Base-by-base conservation (phyloP, 495 filamentous ascomycete species). In the Penicillium angulare region DNA sequence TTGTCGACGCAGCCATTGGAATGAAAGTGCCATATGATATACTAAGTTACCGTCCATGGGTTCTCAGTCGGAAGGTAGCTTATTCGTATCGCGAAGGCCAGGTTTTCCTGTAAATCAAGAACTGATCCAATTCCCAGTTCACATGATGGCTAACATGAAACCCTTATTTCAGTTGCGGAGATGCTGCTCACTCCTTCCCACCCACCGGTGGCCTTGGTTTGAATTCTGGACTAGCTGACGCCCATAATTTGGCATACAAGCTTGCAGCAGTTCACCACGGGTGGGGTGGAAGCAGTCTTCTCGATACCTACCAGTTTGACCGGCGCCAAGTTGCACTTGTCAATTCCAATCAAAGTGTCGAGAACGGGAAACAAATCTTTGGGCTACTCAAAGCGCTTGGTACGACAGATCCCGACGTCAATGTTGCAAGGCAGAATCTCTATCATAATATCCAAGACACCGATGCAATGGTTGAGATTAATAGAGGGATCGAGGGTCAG, bases 31-130 rank as follows among this genome's bases (percentile, higher is more conserved):
- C 57, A n/a, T 73, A 69, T 32, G 63, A 73, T 34, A 52, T 73
- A 1, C 57, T 72, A 5, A 69, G 67, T 34, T 71, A 53, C 27
- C 48, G 72, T 8, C 72, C 72, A 7, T 75, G 72, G 72, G 47
- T 72, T 5, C 57, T 75, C 15, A 70, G 68, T 10, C 56, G 65
- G 15, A 71, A 72, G 41, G 66, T 73, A 3, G 72, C 70, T 15
- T 49, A 61, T 22, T 53, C 55, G 0, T 73, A 71, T 34, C 61
- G 62, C 15, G 38, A 49, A 7, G 60, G 58, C 0, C 58, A 66
- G 22, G 56, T 73, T 0, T 67, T 75, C 56, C 50, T 75, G 72
- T 75, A 41, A 59, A 69, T 59, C 9, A 27, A n/a, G 7, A 32
- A 4, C 8, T 10, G 10, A 9, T 12, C 0, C 6, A 8, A 15